Evolutionary conservation across 345 rosid species (phyloP), one percentile per base, ranked within the genome.

Genomic region (Hibiscus trionum): DNA sequence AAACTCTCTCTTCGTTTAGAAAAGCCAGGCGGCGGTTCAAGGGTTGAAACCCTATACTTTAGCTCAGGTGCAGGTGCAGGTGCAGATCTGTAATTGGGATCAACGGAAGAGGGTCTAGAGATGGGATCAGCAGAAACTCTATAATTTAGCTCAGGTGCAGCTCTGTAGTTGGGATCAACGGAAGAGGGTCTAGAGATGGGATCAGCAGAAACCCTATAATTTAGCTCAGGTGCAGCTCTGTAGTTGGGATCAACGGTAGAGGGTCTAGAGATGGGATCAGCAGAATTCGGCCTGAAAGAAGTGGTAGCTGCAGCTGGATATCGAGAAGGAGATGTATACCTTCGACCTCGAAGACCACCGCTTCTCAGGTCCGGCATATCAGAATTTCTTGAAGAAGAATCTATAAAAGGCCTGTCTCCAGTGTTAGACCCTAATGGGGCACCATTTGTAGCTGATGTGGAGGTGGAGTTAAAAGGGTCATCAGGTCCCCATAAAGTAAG

Each of bases 401-500:
- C 97, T 5, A 75, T 70, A 63, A 82, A 85, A 0, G 88, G 71
- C 71, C 90, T 83, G 15, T 91, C 93, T 29, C 75, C 87, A 33
- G 87, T 42, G 71, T 79, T 75, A 8, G 87, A 79, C 53, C 76
- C 93, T 61, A 84, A 73, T 7, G 86, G 83, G 0, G 86, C 77
- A 11, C 83, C 82, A 7, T 84, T 49, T 24, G 87, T 21, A 24
- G 88, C 82, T 5, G 89, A 52, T 29, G 86, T 39, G 24, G 96
- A 85, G 70, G 86, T 46, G 27, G 96, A 85, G 70, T 73, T 64
- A 68, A 94, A 94, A 35, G 96, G 93, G 71, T 94, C 98, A 33
- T 90, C 95, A 0, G 97, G 87, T 75, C 99, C 99, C 97, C 99
- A 95, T 11, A 96, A 90, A 2, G 97, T 92, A 50, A 95, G 87